Evolutionary conservation across 371 early-diverging fungal species (phyloP), one percentile per base, ranked within the genome.

Genomic region (Dichotomocladium elegans): DNA sequence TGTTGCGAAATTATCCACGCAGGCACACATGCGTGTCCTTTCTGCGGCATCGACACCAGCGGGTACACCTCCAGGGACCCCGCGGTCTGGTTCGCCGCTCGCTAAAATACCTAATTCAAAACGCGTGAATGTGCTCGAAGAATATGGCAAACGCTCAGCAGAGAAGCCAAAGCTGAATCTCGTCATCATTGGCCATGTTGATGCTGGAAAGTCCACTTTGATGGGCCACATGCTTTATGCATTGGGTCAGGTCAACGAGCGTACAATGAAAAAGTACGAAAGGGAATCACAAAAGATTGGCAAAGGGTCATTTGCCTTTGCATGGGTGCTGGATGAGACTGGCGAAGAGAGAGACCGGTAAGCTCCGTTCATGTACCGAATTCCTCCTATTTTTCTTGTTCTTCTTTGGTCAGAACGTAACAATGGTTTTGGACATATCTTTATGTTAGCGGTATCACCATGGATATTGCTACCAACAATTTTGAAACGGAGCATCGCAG

Each of bases 171-270:
- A 77, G 10, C 46, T 95, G 42, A 95, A 94, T 50, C 66, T 97
- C 25, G 91, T 94, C 2, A 86, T 95, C 7, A 86, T 94, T 56
- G 95, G 99, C 0, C 99, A 99, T 66, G 99, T 99, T 7, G 99
- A 99, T 76, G 95, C 99, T 4, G 99, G 97, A 47, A 99, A 99
- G 74, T 91, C 92, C 34, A 99, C 99, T 7, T 75, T 96, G 53
- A 95, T 98, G 93, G 99, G 99, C 0, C 96, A 98, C 61, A 70
- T 99, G 54, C 79, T 99, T 8, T 90, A 88, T 51, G 75, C 86
- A 15, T 68, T 94, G 27, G 96, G 95, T 6, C 87, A 94, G 50
- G 95, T 99, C 21, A 89, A 87, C 46, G 90, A 92, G 44, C 82
- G 92, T 28, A 88, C 89, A 4, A 86, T 99, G 71, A 82, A 88